A percentile compares a stretch with the other conserved stretches of the same genome.
Conservation (phyloP, 148 eudicot species). For the Pouteria glomerata region DNA sequence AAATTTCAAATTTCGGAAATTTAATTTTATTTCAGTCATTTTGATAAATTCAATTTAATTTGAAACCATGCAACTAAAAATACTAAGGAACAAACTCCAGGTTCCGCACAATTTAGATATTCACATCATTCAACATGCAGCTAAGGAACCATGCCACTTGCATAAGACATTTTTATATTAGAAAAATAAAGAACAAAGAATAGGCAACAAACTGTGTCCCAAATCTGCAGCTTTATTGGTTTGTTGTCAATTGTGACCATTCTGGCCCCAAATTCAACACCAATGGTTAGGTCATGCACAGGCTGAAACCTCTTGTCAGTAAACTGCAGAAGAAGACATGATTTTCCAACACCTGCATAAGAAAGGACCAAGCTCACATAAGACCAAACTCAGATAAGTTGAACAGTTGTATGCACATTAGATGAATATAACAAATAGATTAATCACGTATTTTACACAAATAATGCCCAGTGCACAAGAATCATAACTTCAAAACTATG, state of each 20-base stretch:
- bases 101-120: neutral
- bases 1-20: too few species aligned
- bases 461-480: too few species aligned
- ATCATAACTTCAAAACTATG: neutral
- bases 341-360: slow-evolving; percentile 58
- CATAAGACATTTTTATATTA: neutral
- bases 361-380: slow-evolving; percentile 6
- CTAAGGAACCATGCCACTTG: neutral
- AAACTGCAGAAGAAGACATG: slow-evolving; percentile 70
- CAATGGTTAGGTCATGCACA: slow-evolving; percentile 67
- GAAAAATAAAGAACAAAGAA: neutral
- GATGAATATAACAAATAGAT: neutral
- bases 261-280: slow-evolving; percentile 68
- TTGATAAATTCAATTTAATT: too few species aligned
- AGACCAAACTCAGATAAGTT: slow-evolving; percentile 9
- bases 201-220: slow-evolving; percentile 22
- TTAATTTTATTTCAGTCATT: too few species aligned
- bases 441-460: neutral
- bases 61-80: neutral
- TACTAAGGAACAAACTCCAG: neutral
- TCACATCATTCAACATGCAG: neutral
- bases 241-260: slow-evolving; percentile 65
- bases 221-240: slow-evolving; percentile 65
- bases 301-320: slow-evolving; percentile 70
- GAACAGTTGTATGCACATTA: neutral